phyloP scores from a whole-genome alignment of 1,284 basidiomycete genomes.

The Anthracocystis panici-leucophaei region DNA sequence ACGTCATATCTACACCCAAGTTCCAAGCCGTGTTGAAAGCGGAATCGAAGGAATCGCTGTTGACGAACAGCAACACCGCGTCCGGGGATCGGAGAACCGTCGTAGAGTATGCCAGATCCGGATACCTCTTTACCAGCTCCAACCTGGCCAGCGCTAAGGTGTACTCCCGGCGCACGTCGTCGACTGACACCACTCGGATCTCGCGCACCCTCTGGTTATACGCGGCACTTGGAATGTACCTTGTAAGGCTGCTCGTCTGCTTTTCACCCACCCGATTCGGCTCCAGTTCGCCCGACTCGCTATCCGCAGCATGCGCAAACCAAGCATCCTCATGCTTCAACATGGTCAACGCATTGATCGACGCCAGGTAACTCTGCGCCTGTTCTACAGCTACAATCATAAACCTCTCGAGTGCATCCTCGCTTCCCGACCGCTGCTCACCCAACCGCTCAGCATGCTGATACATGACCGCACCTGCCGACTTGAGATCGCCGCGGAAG shows the following conservation, averaged over 20 bases:
- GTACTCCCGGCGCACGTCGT: conserved; percentile 87
- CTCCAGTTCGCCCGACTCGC: conserved; percentile 9
- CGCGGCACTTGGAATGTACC: conserved; percentile 80
- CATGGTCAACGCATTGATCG: conserved; percentile 88
- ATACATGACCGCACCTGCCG: conserved; percentile 80
- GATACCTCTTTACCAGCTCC: conserved; percentile 78
- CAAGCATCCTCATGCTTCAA: conserved; percentile 85
- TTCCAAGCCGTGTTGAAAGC: conserved; percentile 83
- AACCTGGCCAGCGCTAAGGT: conserved; percentile 82
- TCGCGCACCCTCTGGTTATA: conserved; percentile 73
- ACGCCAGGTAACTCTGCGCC: conserved; percentile 82
- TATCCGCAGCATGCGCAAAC: conserved; percentile 74
- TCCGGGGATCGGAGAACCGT: conserved; percentile 70
- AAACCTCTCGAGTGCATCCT: conserved; percentile 49
- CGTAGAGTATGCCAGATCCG: conserved; percentile 71
- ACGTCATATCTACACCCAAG: conserved; percentile 85
- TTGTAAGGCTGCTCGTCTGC: conserved; percentile 75
- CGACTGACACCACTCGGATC: conserved; percentile 82
- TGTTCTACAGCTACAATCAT: conserved; percentile 77
- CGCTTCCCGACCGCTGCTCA: conserved; percentile 66
- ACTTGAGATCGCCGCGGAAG: conserved; percentile 67
- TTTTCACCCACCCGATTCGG: conserved; percentile 22
- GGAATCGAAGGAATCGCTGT: conserved; percentile 81
- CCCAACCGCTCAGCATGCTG: conserved; percentile 85
- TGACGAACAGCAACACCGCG: conserved; percentile 83